Base-by-base conservation (phyloP, 1,139 yeast species). In the Groenewaldozyma sp. region DNA sequence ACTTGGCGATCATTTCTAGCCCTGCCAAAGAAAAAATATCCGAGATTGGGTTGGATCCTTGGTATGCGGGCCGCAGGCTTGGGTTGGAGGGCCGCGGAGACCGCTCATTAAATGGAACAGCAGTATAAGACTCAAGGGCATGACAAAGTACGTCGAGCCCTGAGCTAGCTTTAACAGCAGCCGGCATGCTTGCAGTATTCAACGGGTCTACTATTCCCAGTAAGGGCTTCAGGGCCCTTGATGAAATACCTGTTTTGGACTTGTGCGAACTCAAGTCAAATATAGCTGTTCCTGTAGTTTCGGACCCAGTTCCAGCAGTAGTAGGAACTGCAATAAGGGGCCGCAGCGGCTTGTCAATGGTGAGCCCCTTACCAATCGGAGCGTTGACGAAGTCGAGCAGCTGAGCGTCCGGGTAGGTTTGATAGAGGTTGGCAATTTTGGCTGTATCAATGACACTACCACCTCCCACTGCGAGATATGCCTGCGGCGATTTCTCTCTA, bases 301-400 rank as follows among this genome's bases (percentile, higher is more conserved):
- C 71, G 2, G 70, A 66, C 21, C 69, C 70, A 16, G 70, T 65
- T 29, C 70, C 70, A 5, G 69, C 68, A n/a, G 69, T 65, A 18
- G 69, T 65, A 31, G 68, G 68, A 31, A 66, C 59, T 5, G 71
- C 70, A 40, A 67, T 62, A 45, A 67, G 48, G 3, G 71, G 72
- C 39, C 55, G 47, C 40, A 64, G 47, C 28, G 49, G 42, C 32
- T 53, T 51, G 20, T 54, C 59, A 20, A 64, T 54, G 7, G 68
- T 66, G 37, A 54, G 46, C 2, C 67, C 68, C 40, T 60, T 60
- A n/a, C 68, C 68, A 4, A 64, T 49, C 5, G 68, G 68, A 3
- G 68, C 68, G 43, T 64, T 64, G 45, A 64, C 68, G 45, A 64
- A 64, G 46, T 63, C 67, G 38, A 64, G 49, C 31, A 64, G 49